Base-by-base conservation (phyloP, 768 basidiomycete genomes). In the Russula ochroleuca region DNA sequence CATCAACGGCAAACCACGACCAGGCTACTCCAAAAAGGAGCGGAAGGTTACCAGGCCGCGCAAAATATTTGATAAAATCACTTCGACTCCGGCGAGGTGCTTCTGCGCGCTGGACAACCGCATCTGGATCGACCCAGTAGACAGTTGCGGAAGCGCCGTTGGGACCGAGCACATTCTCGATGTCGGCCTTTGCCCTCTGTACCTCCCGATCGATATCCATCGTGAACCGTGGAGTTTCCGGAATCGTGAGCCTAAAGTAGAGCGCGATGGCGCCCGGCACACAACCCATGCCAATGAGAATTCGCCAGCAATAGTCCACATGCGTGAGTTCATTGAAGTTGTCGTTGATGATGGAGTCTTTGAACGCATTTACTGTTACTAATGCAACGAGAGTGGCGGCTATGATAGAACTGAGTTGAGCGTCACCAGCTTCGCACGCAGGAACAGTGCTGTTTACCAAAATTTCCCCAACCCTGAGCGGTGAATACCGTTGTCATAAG, bases 181-280 rank as follows among this genome's bases (percentile, higher is more conserved):
- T 88, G 69, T 94, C 92, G 25, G 79, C 75, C 1, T 82, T 64
- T 14, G 92, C 93, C 71, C 86, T 88, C 40, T 83, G 78, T 41
- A 94, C 77, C 72, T 94, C 91, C 51, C 88, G 79, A 73, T 94
- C 91, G 63, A 95, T 84, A 78, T 95, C 92, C 88, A 94, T 93
- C 61, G 92, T 96, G 74, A 82, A 86, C 53, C 92, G 90, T 38
- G 93, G 93, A 0, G 92, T 94, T 73, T 94, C 92, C 6, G 93
- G 91, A 70, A 94, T 94, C 25, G 92, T 94, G 37, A 94, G 81
- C 73, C 93, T 89, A 86, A 91, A 94, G 78, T 93, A 94, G 56
- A 94, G 84, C 14, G 90, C 92, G 62, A 93, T 73, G 48, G 79
- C 80, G 57, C 84, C 92, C 31, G 93, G 94, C 52, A 96, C 79